A percentile compares a stretch with the other conserved stretches of the same genome.
Evolutionary conservation across 2,329 filamentous ascomycete species (phyloP).

Genomic region (Curvularia spicifera): DNA sequence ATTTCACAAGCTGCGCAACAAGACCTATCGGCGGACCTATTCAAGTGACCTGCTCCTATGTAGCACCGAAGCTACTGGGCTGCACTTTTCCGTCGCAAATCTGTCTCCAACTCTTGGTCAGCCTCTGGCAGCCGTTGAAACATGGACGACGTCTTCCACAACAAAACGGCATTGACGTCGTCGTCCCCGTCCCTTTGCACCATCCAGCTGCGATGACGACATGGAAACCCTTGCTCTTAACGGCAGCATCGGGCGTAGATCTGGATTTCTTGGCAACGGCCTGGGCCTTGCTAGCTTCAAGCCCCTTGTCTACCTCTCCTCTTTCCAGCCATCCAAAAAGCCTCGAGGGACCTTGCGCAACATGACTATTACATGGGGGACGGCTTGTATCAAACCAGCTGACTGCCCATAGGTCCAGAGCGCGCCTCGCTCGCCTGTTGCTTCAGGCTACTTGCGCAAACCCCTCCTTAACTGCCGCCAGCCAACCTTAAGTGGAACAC

Average conservation of each 20-base stretch:
- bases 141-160: background rate
- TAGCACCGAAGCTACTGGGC: background rate
- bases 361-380: background rate
- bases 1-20: slow-evolving; percentile 8
- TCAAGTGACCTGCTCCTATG: background rate
- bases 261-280: slow-evolving; percentile 37
- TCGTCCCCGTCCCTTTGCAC: background rate
- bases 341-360: slow-evolving; percentile 8
- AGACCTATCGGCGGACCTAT: slow-evolving; percentile 1
- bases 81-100: background rate
- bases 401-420: background rate
- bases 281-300: slow-evolving; percentile 19
- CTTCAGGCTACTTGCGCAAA: background rate
- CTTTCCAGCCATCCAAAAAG: slow-evolving; percentile 5
- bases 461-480: background rate
- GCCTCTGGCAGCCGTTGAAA: background rate
- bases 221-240: slow-evolving; percentile 13
- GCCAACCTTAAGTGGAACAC: background rate
- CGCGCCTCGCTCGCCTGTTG: background rate
- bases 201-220: slow-evolving; percentile 24
- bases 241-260: slow-evolving; percentile 13
- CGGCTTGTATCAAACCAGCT: slow-evolving; percentile 10
- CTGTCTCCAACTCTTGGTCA: background rate
- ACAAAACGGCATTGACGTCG: background rate
- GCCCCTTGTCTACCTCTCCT: slow-evolving; percentile 10